Conservation (phyloP, 371 early-diverging fungal genomes). For the Apophysomyces trapeziformis region DNA sequence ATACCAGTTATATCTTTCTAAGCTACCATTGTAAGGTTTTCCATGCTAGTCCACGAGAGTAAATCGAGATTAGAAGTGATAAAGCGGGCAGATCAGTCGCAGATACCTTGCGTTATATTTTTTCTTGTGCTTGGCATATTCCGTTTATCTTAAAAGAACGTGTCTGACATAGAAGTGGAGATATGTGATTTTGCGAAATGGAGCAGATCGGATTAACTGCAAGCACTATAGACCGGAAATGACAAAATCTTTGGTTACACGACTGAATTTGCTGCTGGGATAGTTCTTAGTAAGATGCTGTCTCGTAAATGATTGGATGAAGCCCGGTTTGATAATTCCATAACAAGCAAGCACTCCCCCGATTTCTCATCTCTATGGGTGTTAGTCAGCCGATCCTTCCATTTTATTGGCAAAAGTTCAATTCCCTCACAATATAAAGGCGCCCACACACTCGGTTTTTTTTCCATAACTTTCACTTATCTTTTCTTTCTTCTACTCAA, state of each 20-base stretch:
- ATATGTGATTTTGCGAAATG: neutral
- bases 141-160: no score
- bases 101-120: no score
- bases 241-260: slow-evolving; percentile 3
- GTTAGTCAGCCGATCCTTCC: neutral
- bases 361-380: neutral
- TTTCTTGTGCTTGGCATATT: no score
- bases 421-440: neutral
- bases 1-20: no score
- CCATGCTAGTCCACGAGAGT: no score
- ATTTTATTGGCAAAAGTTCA: neutral
- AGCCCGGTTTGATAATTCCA: neutral
- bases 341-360: neutral
- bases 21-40: no score
- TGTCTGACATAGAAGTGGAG: no score
- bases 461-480: neutral
- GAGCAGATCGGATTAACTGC: neutral
- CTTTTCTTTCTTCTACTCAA: neutral
- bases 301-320: neutral
- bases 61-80: no score
- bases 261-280: neutral
- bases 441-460: neutral
- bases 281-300: neutral
- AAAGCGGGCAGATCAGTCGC: no score
- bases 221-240: neutral